These are phyloP conservation scores for Phytopythium montanum DNA, from an alignment of 352 stramenopile species.

Conservation along the genomic window DNA sequence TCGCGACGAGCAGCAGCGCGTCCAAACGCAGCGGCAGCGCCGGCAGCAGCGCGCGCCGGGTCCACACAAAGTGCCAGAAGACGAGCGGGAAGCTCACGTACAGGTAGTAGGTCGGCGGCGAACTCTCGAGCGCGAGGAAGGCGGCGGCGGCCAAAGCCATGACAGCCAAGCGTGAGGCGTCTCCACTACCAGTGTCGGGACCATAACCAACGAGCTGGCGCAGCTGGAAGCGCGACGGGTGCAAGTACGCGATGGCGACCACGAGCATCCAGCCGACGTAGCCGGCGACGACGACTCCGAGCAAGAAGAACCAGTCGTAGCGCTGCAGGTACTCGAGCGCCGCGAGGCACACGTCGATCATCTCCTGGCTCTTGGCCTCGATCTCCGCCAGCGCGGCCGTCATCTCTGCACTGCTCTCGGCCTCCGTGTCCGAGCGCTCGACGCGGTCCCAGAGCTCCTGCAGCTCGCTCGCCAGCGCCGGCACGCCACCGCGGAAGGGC, in stretches of 20 bases:
- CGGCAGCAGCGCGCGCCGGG: slow-evolving; percentile 31
- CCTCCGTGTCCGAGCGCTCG: slow-evolving; percentile 5
- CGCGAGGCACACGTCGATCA: slow-evolving; percentile 74
- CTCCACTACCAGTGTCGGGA: too few species aligned
- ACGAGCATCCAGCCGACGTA: slow-evolving; percentile 80
- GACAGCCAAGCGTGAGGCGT: slow-evolving; percentile 12
- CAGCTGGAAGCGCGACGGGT: slow-evolving; percentile 31
- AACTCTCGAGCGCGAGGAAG: slow-evolving; percentile 59
- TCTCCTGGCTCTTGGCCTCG: slow-evolving; percentile 49
- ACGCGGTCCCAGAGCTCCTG: slow-evolving; percentile 7
- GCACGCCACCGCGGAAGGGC: slow-evolving; percentile 40
- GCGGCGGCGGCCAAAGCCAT: slow-evolving; percentile 22
- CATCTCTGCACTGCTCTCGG: slow-evolving; percentile 12
- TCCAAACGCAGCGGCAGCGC: slow-evolving; percentile 12
- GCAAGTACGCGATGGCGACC: slow-evolving; percentile 47
- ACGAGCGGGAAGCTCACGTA: slow-evolving; percentile 68
- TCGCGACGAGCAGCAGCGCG: slow-evolving; percentile 34
- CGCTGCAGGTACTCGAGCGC: slow-evolving; percentile 76
- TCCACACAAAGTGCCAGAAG: slow-evolving; percentile 60
- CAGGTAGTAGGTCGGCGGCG: slow-evolving; percentile 73
- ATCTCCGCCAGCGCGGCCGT: slow-evolving; percentile 22
- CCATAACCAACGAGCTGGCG: slow-evolving; percentile 12
- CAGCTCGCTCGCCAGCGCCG: slow-evolving; percentile 26
- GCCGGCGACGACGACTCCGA: slow-evolving; percentile 65
- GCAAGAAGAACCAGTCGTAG: slow-evolving; percentile 83